phyloP scores from a whole-genome alignment of 2,329 filamentous ascomycete genomes.

The Fusarium concolor region DNA sequence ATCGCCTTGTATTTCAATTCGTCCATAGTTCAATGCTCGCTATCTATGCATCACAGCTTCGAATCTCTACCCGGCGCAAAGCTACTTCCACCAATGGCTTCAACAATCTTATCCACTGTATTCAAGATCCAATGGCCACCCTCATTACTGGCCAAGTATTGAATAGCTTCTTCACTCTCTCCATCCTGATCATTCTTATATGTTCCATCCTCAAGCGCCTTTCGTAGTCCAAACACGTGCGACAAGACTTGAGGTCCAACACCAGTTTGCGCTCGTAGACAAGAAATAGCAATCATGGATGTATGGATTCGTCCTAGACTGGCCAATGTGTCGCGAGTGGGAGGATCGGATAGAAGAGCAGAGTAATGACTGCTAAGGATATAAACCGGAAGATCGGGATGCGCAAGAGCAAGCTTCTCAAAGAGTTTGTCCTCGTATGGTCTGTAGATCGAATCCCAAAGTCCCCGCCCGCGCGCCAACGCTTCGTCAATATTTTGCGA shows the following conservation, averaged over 20 bases:
- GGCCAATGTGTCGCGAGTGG: constrained; percentile 56
- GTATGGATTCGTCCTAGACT: constrained; percentile 78
- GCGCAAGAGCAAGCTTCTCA: constrained; percentile 76
- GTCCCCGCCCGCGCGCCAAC: constrained; percentile 67
- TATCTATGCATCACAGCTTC: constrained; percentile 34
- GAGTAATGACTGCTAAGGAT: constrained; percentile 82
- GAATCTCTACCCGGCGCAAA: constrained; percentile 50
- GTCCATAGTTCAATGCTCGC: neutral
- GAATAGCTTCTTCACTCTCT: constrained; percentile 51
- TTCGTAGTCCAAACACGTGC: constrained; percentile 83
- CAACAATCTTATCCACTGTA: constrained; percentile 58
- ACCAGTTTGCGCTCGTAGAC: constrained; percentile 81
- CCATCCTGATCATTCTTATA: constrained; percentile 53
- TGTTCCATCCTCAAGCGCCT: constrained; percentile 77
- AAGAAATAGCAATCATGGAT: constrained; percentile 78
- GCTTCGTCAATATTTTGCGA: constrained; percentile 65
- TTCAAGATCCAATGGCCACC: constrained; percentile 60
- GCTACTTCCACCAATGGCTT: constrained; percentile 58
- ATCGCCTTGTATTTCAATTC: neutral
- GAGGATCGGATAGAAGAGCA: constrained; percentile 77
- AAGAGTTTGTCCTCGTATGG: constrained; percentile 80
- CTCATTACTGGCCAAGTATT: constrained; percentile 59
- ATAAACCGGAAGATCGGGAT: constrained; percentile 84
- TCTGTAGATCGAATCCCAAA: constrained; percentile 83
- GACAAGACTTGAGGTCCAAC: constrained; percentile 85